Evolutionary conservation across 495 filamentous ascomycete species (phyloP).

Genomic region (Hypoxylon lenormandii): DNA sequence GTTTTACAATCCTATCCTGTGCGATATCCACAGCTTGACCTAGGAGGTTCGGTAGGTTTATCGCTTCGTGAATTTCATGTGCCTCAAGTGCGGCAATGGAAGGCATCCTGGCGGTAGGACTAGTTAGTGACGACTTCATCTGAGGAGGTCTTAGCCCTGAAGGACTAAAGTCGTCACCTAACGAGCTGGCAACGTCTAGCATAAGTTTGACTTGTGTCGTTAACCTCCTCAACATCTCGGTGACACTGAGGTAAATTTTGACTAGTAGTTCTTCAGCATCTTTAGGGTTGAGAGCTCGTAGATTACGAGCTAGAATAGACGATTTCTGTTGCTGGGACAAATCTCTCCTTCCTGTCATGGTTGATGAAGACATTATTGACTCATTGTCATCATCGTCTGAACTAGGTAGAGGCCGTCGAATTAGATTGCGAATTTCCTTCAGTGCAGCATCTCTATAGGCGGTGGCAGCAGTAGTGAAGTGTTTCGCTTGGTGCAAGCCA

Average conservation of each 20-base stretch:
- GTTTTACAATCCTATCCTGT: constrained; percentile 80
- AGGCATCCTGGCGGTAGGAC: constrained; percentile 15
- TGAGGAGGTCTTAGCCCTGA: too few relatives aligned
- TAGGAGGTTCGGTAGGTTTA: constrained; percentile 84
- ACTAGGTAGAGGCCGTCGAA: constrained; percentile 78
- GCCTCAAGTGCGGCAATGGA: constrained; percentile 45
- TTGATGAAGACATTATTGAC: constrained; percentile 77
- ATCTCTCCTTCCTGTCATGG: constrained; percentile 68
- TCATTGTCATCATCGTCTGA: constrained; percentile 82
- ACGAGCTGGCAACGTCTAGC: constrained; percentile 80
- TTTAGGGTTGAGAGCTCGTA: constrained; percentile 77
- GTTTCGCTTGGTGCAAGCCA: constrained; percentile 73
- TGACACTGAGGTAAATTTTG: constrained; percentile 76
- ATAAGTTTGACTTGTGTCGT: constrained; percentile 83
- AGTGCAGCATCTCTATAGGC: constrained; percentile 79
- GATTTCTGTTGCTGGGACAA: constrained; percentile 80
- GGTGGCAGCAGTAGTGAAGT: constrained; percentile 73
- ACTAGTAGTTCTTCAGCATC: constrained; percentile 78
- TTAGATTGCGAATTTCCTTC: constrained; percentile 80
- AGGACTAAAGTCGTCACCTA: too few relatives aligned
- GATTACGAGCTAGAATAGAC: constrained; percentile 77
- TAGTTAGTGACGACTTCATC: too few relatives aligned
- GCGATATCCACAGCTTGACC: constrained; percentile 86
- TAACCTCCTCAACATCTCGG: constrained; percentile 77
- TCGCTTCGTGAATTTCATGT: constrained; percentile 74